phyloP scores from a whole-genome alignment of 1,139 yeast species.

The Geotrichum klebahnii region DNA sequence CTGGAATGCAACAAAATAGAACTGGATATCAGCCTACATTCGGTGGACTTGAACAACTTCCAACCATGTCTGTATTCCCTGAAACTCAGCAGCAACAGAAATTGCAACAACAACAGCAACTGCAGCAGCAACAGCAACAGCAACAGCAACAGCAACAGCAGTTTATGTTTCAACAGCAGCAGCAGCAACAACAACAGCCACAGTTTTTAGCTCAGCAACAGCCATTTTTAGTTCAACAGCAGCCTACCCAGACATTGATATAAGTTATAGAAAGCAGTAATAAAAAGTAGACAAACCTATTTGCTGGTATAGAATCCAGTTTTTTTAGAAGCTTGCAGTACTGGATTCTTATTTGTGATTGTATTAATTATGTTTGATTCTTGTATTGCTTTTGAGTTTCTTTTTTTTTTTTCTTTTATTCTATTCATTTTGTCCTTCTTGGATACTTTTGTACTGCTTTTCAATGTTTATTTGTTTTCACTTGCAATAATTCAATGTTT shows the following conservation, averaged over 20 bases:
- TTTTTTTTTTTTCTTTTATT: too few species aligned
- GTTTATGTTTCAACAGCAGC: background rate
- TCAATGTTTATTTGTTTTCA: too few species aligned
- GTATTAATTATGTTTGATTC: too few species aligned
- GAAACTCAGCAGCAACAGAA: background rate
- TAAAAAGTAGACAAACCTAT: too few species aligned
- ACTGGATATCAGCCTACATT: conserved; percentile 11
- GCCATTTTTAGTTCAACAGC: conserved; percentile 1
- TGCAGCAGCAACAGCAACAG: background rate
- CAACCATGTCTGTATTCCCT: background rate
- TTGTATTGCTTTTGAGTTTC: too few species aligned
- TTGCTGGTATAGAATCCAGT: too few species aligned
- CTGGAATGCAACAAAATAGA: conserved; percentile 4
- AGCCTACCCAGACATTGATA: background rate
- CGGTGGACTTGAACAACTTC: conserved; percentile 2
- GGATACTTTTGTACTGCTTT: too few species aligned
- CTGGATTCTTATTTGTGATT: too few species aligned
- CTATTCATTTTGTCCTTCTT: too few species aligned
- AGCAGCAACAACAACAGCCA: conserved; percentile 4
- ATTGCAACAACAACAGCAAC: background rate
- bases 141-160: background rate
- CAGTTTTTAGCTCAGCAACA: conserved; percentile 4
- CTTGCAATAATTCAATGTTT: too few species aligned
- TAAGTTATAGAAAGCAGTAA: background rate
- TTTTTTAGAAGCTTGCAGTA: too few species aligned